Percentiles rank a stretch among this genome's conserved stretches.
Evolutionary conservation across 208 protist species (phyloP).

Genomic region (Leishmania mexicana): DNA sequence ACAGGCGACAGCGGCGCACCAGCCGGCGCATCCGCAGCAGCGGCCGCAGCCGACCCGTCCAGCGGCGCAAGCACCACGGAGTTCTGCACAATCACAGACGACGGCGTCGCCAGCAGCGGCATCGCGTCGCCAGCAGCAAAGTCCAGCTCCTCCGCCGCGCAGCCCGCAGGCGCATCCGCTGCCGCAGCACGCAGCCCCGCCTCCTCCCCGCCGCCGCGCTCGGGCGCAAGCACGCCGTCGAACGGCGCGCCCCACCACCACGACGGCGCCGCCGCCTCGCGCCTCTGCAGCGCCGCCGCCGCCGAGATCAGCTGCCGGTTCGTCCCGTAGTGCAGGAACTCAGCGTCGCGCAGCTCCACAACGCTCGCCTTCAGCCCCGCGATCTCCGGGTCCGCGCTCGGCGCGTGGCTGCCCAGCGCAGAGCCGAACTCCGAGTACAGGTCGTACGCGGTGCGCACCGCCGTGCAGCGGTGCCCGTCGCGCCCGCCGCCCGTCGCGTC

Average conservation of each 20-base stretch:
- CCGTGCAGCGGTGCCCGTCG: slow-evolving; percentile 3
- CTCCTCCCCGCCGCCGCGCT: not conserved
- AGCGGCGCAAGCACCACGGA: slow-evolving; percentile 23
- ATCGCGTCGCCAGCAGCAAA: slow-evolving; percentile 28
- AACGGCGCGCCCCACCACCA: slow-evolving; percentile 29
- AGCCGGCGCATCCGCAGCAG: not conserved
- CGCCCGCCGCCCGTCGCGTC: not conserved
- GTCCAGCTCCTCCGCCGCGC: not conserved
- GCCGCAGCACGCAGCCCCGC: not conserved
- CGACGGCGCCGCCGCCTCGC: slow-evolving; percentile 28
- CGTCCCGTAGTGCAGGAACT: slow-evolving; percentile 53
- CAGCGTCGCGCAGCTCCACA: slow-evolving; percentile 34
- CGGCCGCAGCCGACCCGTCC: slow-evolving; percentile 1
- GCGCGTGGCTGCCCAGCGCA: slow-evolving; percentile 30
- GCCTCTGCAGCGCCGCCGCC: slow-evolving; percentile 24
- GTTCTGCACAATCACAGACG: slow-evolving; percentile 33
- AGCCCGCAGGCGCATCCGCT: not conserved
- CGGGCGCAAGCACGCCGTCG: slow-evolving; percentile 23
- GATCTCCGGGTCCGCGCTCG: slow-evolving; percentile 7
- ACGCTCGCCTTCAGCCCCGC: slow-evolving; percentile 33
- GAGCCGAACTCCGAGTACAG: slow-evolving; percentile 49
- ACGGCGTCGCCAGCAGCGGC: slow-evolving; percentile 34
- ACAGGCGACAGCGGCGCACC: not conserved
- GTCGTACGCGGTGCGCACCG: slow-evolving; percentile 34
- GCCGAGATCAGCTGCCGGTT: slow-evolving; percentile 44